phyloP scores from a whole-genome alignment of 768 basidiomycete species.

The Suillus tomentosus region DNA sequence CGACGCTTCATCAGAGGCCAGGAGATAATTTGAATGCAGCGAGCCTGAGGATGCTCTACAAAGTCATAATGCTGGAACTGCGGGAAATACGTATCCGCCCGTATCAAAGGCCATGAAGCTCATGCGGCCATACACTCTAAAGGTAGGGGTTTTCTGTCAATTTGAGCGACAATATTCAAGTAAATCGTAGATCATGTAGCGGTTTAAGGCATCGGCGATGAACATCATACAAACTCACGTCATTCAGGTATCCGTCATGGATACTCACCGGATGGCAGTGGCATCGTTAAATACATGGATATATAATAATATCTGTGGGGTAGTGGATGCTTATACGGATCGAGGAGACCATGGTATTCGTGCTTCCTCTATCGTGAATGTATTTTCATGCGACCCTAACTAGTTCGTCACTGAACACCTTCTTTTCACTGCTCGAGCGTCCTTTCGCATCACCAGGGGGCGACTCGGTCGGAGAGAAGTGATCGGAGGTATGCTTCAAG shows the following conservation, averaged over 20 bases:
- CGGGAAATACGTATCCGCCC: background rate
- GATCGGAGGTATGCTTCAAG: slow-evolving; percentile 11
- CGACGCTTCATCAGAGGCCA: background rate
- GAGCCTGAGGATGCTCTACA: background rate
- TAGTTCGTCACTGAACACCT: slow-evolving; percentile 6
- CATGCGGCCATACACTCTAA: too few species aligned
- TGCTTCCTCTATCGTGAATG: background rate
- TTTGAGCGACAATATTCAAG: background rate
- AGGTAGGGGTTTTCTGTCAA: background rate
- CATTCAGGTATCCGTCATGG: background rate
- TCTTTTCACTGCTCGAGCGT: slow-evolving; percentile 11
- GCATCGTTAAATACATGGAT: background rate
- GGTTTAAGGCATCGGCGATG: slow-evolving; percentile 56
- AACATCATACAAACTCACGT: slow-evolving; percentile 29
- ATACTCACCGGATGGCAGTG: background rate
- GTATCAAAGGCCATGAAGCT: background rate
- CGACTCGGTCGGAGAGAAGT: background rate
- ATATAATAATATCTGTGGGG: background rate
- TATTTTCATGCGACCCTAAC: slow-evolving; percentile 1
- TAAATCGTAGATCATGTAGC: background rate
- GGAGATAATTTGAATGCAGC: background rate
- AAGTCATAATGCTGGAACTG: background rate
- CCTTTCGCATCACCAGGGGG: background rate
- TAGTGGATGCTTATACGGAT: background rate
- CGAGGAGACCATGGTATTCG: background rate